Evolutionary conservation across 371 early-diverging fungal species (phyloP), one percentile per base, ranked within the genome.

Genomic region (Zychaea mexicana): DNA sequence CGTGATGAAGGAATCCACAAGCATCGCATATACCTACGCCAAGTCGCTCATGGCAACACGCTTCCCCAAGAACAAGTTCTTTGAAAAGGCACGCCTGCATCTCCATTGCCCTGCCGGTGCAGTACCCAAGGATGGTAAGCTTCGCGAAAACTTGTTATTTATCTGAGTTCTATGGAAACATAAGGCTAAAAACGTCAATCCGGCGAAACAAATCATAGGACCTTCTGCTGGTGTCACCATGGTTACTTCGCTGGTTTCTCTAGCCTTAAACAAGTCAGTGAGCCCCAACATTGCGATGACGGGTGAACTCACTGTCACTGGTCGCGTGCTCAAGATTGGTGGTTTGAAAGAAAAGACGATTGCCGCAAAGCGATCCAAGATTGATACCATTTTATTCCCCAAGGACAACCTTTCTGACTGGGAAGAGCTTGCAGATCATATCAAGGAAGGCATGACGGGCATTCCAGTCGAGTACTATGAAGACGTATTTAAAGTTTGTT

Each of bases 61-160:
- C 3, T 88, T 87, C 79, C 94, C 95, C 6, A 85, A 88, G 47
- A 96, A 95, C 80, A 83, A 82, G 59, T 96, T 97, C 85, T 98
- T 98, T 70, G 89, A 92, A 60, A 87, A 90, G 63, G 93, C 94
- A 1, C 75, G 84, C 32, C 89, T 98, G 10, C 99, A 98, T 76
- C 70, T 98, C 69, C 99, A 98, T 75, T 96, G 97, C 7, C 99
- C 99, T 10, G 98, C 97, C 63, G 99, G 98, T 7, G 98, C 98
- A 5, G 96, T 95, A 1, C 98, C 97, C 58, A 98, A 98, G 73
- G 99, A 98, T 79, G 99, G 91, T 88, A 74, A 61, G 68, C n/a
- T 12, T 8, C 5, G 4, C n/a, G n/a, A n/a, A n/a, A n/a, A n/a
- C n/a, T n/a, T n/a, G n/a, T n/a, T n/a, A n/a, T n/a, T n/a, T n/a